Evolutionary conservation across 345 rosid genomes (phyloP), one percentile per base, ranked within the genome.

Genomic region (Tarenaya hassleriana): DNA sequence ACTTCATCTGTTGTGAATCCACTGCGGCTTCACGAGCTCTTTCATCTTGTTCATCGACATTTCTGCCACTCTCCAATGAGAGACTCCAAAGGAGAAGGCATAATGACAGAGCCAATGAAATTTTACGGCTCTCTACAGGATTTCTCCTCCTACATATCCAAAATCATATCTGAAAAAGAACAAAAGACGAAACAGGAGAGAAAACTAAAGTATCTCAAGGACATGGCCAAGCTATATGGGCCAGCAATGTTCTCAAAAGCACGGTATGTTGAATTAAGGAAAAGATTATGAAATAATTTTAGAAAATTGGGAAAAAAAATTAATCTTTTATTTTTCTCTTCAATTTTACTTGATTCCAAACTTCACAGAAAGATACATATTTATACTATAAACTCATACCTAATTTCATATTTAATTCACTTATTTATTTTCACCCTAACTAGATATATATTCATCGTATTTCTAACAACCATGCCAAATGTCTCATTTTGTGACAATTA

Each of bases 1-100:
- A 7, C 58, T 34, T 60, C 67, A 3, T 55, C 67, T 47, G 42
- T 48, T 41, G n/a, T 11, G 5, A 50, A 61, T 17, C 71, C 71
- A n/a, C 3, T 67, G 7, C 31, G 50, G 24, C 0, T 1, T 47
- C 46, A 59, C 16, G 49, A 55, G 44, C 0, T 35, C 13, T 32
- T 60, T 52, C 61, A 35, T 18, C 4, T 54, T 5, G 7, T 9
- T 16, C 8, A 29, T 7, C 11, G 41, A 33, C 14, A 67, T 39
- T 5, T 60, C 9, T 1, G 45, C 12, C 38, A 50, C 18, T 67
- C 8, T 34, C 67, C 67, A 17, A 3, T 53, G 24, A 10, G 0
- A n/a, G 58, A 48, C 34, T 9, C n/a, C 45, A 27, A 21, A 3
- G 35, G 52, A 10, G 15, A 7, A 3, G 8, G 0, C 14, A 43